Conservation (phyloP, 1,284 basidiomycete genomes). For the Leucoagaricus sp. region DNA sequence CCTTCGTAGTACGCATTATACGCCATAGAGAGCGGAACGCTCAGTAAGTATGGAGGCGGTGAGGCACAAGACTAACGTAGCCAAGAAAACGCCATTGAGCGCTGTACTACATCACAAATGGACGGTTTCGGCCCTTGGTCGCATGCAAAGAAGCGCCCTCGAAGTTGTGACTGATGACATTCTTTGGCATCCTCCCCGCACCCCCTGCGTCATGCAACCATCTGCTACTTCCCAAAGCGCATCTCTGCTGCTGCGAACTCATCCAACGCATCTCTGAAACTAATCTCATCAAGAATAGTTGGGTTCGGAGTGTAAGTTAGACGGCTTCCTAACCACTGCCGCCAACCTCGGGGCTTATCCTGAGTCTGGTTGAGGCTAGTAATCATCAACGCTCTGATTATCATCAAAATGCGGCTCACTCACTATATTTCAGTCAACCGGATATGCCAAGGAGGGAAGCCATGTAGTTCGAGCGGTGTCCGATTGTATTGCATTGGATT, state of each 20-base stretch:
- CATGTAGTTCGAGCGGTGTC: slow-evolving; percentile 61
- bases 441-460: slow-evolving; percentile 80
- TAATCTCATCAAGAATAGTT: slow-evolving; percentile 46
- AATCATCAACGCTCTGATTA: neutral
- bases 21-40: neutral
- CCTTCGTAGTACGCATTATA: neutral
- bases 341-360: slow-evolving; percentile 5
- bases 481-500: slow-evolving; percentile 35
- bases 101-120: neutral
- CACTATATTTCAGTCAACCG: slow-evolving; percentile 76
- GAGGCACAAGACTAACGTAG: neutral
- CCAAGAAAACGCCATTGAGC: neutral
- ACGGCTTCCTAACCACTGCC: slow-evolving; percentile 7
- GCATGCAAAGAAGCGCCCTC: neutral
- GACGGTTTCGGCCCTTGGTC: neutral
- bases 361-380: slow-evolving; percentile 13
- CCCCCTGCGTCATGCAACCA: neutral
- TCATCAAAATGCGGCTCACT: slow-evolving; percentile 25
- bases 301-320: slow-evolving; percentile 15
- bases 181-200: neutral
- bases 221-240: slow-evolving; percentile 65
- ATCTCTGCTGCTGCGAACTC: slow-evolving; percentile 71
- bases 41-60: neutral
- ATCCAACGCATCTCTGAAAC: slow-evolving; percentile 68
- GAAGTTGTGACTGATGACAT: neutral